Evolutionary conservation across 176 grass and related monocot species (phyloP), one percentile per base, ranked within the genome.

Genomic region (Calamus simplicifolius): DNA sequence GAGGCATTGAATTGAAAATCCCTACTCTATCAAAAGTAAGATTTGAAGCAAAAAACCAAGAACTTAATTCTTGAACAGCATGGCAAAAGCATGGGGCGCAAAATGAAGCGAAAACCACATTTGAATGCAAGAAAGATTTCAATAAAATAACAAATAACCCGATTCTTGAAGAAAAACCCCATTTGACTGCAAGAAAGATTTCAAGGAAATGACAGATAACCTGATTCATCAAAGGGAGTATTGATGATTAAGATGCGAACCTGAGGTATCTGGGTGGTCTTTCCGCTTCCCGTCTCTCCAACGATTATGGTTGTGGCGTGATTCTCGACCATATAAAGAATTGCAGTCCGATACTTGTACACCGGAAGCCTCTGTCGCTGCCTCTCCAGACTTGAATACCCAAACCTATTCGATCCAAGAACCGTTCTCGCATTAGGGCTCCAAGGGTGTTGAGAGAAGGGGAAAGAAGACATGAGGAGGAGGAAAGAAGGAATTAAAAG

Each of bases 181-280:
- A 7, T 35, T 35, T 8, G 6, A 35, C 5, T 35, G 31, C 31
- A 35, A 35, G 6, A 43, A 43, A 43, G 10, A 43, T 3, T 43
- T 43, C 35, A 2, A 43, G 35, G 12, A 43, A 43, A 43, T 1
- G 8, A 7, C 35, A 43, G 12, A 43, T 12, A 43, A 13, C 35
- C 1, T 8, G 1, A 43, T 43, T 43, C 35, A 12, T 43, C 2
- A 43, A n/a, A 10, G 1, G 12, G 35, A 43, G 35, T 13, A 43
- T 43, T 2, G 35, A 43, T 7, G 35, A 43, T 43, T 43, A 43
- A 43, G 35, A 43, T 43, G 35, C 18, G 43, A 63, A 96, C 93
- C 87, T 91, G 93, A 25, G 87, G 93, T 48, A 91, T 97, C 77
- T 97, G 93, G 2, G 93, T 88, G 25, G 93, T 88, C 68, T 97